Evolutionary conservation across 2,329 filamentous ascomycete species (phyloP).

Genomic region (Elsinoe ampelina): DNA sequence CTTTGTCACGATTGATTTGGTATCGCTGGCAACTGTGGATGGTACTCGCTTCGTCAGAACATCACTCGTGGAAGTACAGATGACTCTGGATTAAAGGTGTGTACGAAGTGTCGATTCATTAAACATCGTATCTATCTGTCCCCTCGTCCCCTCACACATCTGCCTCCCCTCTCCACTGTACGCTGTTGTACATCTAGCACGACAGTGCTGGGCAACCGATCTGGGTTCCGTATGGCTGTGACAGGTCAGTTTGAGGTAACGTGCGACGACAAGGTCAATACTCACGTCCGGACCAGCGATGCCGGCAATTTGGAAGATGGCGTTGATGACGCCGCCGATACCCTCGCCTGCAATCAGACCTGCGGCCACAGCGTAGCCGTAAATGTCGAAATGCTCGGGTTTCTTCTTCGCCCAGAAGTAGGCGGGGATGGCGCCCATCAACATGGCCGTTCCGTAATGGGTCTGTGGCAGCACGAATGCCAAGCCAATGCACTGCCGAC

Average conservation of each 20-base stretch:
- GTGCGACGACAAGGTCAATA: neutral
- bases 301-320: conserved; percentile 40
- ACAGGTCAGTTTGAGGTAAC: neutral
- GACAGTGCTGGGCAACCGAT: conserved; percentile 33
- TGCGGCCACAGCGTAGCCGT: conserved; percentile 50
- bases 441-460: conserved; percentile 49
- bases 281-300: conserved; percentile 29
- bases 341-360: conserved; percentile 56
- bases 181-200: conserved; percentile 21
- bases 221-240: conserved; percentile 30
- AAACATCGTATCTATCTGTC: neutral
- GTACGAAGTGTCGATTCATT: neutral
- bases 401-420: conserved; percentile 47
- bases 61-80: too few species aligned
- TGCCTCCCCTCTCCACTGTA: neutral
- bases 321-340: conserved; percentile 54
- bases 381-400: conserved; percentile 46
- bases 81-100: neutral
- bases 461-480: conserved; percentile 50
- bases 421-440: conserved; percentile 46
- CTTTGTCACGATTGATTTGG: too few species aligned
- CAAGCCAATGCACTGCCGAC: conserved; percentile 41
- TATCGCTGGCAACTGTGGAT: too few species aligned
- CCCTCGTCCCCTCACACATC: neutral
- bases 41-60: too few species aligned